phyloP scores from a whole-genome alignment of 2,329 filamentous ascomycete species.

The Neonectria coccinea region DNA sequence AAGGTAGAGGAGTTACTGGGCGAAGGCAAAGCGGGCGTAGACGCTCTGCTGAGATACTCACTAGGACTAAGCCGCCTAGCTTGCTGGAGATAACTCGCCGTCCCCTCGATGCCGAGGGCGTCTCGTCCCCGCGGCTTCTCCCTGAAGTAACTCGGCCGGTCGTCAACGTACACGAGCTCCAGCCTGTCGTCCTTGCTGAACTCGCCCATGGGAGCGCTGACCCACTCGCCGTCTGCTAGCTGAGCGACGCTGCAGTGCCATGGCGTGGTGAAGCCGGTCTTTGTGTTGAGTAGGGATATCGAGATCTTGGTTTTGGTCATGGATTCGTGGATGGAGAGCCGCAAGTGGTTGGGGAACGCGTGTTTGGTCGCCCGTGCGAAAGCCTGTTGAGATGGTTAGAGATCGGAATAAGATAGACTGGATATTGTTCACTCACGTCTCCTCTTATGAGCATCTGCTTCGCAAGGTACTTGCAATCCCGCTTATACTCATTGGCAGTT shows the following conservation, averaged over 20 bases:
- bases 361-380: constrained; percentile 46
- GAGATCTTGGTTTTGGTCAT: constrained; percentile 44
- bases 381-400: constrained; percentile 34
- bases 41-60: constrained; percentile 18
- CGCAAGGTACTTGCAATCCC: constrained; percentile 45
- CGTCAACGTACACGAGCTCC: constrained; percentile 40
- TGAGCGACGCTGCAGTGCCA: constrained; percentile 47
- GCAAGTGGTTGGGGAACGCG: constrained; percentile 43
- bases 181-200: constrained; percentile 41
- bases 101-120: constrained; percentile 15
- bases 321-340: constrained; percentile 49
- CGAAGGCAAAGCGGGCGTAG: constrained; percentile 10
- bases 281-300: constrained; percentile 46
- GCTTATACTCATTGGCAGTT: constrained; percentile 40
- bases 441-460: constrained; percentile 50
- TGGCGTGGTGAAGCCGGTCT: constrained; percentile 48
- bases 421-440: constrained; percentile 37
- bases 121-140: constrained; percentile 20
- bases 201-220: constrained; percentile 46
- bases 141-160: constrained; percentile 38
- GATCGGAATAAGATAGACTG: not conserved
- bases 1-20: not conserved
- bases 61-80: constrained; percentile 5
- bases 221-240: constrained; percentile 40
- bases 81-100: constrained; percentile 6